phyloP scores from a whole-genome alignment of 257 asterid species.

The Nicotiana otophora region DNA sequence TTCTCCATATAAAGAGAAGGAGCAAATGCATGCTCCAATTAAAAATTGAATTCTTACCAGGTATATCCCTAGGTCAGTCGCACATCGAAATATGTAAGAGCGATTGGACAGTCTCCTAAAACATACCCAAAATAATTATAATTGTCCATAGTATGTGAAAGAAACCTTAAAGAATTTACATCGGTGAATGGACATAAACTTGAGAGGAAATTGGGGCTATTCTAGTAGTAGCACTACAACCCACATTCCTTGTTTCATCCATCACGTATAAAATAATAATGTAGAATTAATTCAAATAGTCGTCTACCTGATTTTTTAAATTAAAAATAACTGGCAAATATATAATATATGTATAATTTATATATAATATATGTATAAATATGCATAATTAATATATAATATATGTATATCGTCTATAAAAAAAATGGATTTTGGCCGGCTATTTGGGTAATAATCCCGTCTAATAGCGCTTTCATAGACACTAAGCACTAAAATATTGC shows the following conservation, averaged over 20 bases:
- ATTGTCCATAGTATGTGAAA: background rate
- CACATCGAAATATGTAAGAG: background rate
- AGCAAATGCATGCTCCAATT: background rate
- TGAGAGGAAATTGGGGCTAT: background rate
- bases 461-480: too few relatives aligned
- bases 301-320: too few relatives aligned
- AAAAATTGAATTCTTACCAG: background rate
- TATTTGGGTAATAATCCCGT: too few relatives aligned
- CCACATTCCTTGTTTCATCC: background rate
- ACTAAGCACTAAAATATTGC: too few relatives aligned
- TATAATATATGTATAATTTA: too few relatives aligned
- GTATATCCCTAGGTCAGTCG: background rate
- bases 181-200: background rate
- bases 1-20: background rate
- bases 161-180: background rate
- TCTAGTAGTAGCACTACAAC: background rate
- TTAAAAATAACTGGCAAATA: too few relatives aligned
- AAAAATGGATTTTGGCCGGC: too few relatives aligned
- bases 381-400: too few relatives aligned
- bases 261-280: background rate
- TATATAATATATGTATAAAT: too few relatives aligned
- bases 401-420: too few relatives aligned
- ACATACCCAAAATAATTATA: background rate
- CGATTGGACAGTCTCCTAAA: background rate
- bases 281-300: too few relatives aligned